These are phyloP conservation scores for Physcia stellaris DNA, from an alignment of 495 filamentous ascomycete species.

Conservation along the genomic window DNA sequence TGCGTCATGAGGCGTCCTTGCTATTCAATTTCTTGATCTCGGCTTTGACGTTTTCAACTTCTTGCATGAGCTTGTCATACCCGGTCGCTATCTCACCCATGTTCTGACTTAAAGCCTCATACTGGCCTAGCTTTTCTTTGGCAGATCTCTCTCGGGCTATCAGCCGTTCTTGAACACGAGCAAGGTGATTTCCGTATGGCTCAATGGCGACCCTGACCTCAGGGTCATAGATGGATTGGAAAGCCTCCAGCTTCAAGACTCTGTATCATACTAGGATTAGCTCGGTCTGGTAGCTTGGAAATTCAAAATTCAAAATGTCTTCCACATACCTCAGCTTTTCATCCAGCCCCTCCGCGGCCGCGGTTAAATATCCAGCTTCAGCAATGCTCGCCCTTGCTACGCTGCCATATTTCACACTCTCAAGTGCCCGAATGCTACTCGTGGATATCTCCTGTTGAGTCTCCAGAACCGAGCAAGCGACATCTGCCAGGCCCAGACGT, in stretches of 20 bases:
- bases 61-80: neutral
- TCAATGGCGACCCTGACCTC: neutral
- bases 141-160: neutral
- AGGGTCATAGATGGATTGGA: neutral
- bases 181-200: neutral
- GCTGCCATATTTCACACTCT: constrained; percentile 6
- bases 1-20: too few relatives aligned
- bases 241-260: neutral
- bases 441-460: neutral
- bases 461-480: constrained; percentile 3
- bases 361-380: constrained; percentile 4
- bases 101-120: neutral
- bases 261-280: neutral
- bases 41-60: neutral
- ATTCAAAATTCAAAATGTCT: neutral
- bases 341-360: constrained; percentile 1
- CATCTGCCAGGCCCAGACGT: neutral
- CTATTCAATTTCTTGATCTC: neutral
- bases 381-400: constrained; percentile 5
- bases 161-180: neutral
- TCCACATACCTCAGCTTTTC: neutral
- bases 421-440: constrained; percentile 3
- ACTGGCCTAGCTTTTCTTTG: neutral
- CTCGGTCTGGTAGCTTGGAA: neutral
- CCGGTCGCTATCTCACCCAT: neutral